Percentiles rank a stretch among this genome's conserved stretches.
Conservation (phyloP, 768 basidiomycete species). For the Lenzites betulinus region DNA sequence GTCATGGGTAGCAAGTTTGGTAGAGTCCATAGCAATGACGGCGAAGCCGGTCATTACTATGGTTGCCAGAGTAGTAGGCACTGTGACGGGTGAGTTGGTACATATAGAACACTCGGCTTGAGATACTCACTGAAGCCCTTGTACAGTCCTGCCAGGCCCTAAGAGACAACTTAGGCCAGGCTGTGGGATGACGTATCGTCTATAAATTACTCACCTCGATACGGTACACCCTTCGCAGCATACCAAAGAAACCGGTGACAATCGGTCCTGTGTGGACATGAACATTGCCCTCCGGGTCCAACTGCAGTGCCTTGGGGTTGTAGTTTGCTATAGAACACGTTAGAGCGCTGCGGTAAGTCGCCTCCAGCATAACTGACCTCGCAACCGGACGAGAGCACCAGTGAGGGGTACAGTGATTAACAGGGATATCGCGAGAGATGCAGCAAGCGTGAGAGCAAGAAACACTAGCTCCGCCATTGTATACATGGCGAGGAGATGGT, state of each 20-base stretch:
- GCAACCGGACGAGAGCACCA: conserved; percentile 72
- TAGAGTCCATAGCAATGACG: conserved; percentile 57
- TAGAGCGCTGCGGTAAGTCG: background rate
- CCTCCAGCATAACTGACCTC: conserved; percentile 42
- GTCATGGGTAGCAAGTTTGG: conserved; percentile 58
- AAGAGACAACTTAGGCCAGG: conserved; percentile 10
- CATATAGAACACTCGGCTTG: too few relatives aligned
- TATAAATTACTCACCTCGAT: conserved; percentile 57
- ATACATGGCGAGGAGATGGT: conserved; percentile 21
- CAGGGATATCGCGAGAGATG: conserved; percentile 60
- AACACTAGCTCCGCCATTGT: conserved; percentile 30
- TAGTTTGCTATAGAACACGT: conserved; percentile 50
- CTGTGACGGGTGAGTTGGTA: conserved; percentile 38
- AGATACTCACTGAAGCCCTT: conserved; percentile 66
- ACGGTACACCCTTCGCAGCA: conserved; percentile 68
- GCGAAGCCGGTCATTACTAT: conserved; percentile 58
- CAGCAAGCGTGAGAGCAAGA: conserved; percentile 46
- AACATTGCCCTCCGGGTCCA: conserved; percentile 77
- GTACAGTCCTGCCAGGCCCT: conserved; percentile 76
- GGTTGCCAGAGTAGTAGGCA: conserved; percentile 53
- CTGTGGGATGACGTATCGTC: background rate
- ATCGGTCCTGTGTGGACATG: conserved; percentile 73
- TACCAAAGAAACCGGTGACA: conserved; percentile 73
- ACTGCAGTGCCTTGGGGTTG: conserved; percentile 80
- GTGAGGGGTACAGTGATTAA: conserved; percentile 50